These are phyloP conservation scores for Candida bentonensis DNA, from an alignment of 805 yeast species.

Conservation along the genomic window DNA sequence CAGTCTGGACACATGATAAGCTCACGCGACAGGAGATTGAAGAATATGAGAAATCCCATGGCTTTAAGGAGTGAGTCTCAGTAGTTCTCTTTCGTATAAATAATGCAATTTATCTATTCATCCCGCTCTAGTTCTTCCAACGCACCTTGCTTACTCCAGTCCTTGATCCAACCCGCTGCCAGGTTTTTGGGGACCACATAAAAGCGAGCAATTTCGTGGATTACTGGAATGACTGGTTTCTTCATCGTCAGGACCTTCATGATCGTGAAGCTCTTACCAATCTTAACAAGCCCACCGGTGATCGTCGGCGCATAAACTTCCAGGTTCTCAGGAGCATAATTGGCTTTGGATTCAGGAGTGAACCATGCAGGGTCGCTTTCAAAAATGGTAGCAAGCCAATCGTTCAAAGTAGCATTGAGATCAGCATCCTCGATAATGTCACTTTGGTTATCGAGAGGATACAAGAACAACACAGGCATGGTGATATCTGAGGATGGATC, in stretches of 20 bases:
- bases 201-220: slow-evolving; percentile 58
- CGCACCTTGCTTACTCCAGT: slow-evolving; percentile 20
- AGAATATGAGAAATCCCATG: slow-evolving; percentile 34
- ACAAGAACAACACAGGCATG: slow-evolving; percentile 68
- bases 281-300: slow-evolving; percentile 72
- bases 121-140: not conserved
- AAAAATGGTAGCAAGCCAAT: slow-evolving; percentile 44
- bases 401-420: slow-evolving; percentile 55
- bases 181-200: slow-evolving; percentile 69
- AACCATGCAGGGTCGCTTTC: slow-evolving; percentile 57
- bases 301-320: slow-evolving; percentile 72
- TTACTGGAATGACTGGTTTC: slow-evolving; percentile 55
- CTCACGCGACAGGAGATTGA: slow-evolving; percentile 33
- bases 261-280: slow-evolving; percentile 63
- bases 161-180: slow-evolving; percentile 44
- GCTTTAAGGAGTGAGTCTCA: slow-evolving; percentile 17
- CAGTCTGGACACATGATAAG: slow-evolving; percentile 35
- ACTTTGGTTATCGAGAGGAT: slow-evolving; percentile 73
- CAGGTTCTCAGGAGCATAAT: slow-evolving; percentile 44
- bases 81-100: not conserved
- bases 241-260: slow-evolving; percentile 49
- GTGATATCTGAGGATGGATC: slow-evolving; percentile 53
- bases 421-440: slow-evolving; percentile 67
- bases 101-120: slow-evolving; percentile 1
- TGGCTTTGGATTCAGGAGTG: slow-evolving; percentile 36